Conservation (phyloP, 129 eudicot species). For the Artemisia argyi region DNA sequence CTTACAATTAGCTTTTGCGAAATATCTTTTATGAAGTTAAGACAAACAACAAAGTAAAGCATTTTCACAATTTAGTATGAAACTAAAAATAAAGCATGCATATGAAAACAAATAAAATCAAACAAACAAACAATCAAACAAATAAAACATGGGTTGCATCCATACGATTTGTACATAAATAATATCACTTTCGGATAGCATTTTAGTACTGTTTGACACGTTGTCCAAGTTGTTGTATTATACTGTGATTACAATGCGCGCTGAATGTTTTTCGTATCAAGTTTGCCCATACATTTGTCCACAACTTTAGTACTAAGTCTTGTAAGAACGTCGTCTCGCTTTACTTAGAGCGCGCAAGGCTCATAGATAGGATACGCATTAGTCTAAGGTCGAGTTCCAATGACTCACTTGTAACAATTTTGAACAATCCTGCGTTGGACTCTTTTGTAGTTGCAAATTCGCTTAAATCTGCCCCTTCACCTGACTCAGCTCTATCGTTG, state of each 20-base stretch:
- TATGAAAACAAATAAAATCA: too few species aligned
- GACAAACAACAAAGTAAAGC: too few species aligned
- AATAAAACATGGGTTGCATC: too few species aligned
- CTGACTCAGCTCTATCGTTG: constrained; percentile 61
- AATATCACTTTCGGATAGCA: neutral
- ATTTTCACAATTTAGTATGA: too few species aligned
- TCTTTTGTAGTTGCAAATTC: constrained; percentile 85
- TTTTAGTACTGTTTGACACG: neutral
- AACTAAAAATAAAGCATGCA: too few species aligned
- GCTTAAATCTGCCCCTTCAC: constrained; percentile 74
- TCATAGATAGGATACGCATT: constrained; percentile 70
- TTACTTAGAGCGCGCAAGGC: constrained; percentile 72
- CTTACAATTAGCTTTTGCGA: too few species aligned
- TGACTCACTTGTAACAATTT: constrained; percentile 45
- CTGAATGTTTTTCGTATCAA: neutral
- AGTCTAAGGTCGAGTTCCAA: constrained; percentile 43
- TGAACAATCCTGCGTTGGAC: constrained; percentile 64
- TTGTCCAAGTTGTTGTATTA: neutral
- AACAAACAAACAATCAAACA: too few species aligned
- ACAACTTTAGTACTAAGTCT: constrained; percentile 37
- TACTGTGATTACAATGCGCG: neutral
- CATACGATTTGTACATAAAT: constrained; percentile 2
- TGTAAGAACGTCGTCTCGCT: constrained; percentile 47
- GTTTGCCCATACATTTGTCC: neutral
- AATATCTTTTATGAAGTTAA: too few species aligned